Evolutionary conservation across 352 stramenopile genomes (phyloP), one percentile per base, ranked within the genome.

Genomic region (Pythium plurisporium): DNA sequence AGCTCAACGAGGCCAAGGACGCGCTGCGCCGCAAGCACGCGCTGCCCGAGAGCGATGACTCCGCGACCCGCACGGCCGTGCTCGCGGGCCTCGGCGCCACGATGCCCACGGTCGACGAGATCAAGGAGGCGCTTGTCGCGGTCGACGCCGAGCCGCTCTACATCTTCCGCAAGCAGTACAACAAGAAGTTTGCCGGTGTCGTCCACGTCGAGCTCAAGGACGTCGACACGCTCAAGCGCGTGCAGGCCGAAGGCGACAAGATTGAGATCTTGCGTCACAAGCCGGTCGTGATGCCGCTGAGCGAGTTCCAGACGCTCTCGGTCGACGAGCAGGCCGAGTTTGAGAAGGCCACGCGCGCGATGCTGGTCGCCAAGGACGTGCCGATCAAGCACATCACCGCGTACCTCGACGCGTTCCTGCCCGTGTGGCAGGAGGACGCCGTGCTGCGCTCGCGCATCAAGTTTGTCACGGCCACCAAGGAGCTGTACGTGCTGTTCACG

Each of bases 311-410:
- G 31, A 73, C 76, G 62, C 76, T 95, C 14, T 81, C 81, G 37
- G 54, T 63, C n/a, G 79, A 91, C 8, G 76, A 82, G 23, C 79
- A 87, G 64, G 68, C 76, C 31, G 85, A 95, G 64, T 95, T 95
- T 41, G 80, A 95, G 56, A 93, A 95, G 73, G 68, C 77, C 27
- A 83, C 81, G 20, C 76, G 69, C 19, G 82, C 81, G 19, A 92
- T 95, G 81, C 71, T 95, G 11, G 77, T 91, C 14, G 81, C 85
- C 34, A 91, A 91, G 65, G 72, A 89, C 42, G 86, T 96, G 51
- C 76, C 87, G 5, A 66, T 64, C 46, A 85, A 89, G 65, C 79
- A 74, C 8, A 70, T 89, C 19, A 74, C 77, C 7, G 76, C 89
- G 48, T 89, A 89, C 57, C 57, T 91, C n/a, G 76, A 89, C 38